Evolutionary conservation across 2,329 filamentous ascomycete genomes (phyloP).

Genomic region (Alternaria incomplexa): DNA sequence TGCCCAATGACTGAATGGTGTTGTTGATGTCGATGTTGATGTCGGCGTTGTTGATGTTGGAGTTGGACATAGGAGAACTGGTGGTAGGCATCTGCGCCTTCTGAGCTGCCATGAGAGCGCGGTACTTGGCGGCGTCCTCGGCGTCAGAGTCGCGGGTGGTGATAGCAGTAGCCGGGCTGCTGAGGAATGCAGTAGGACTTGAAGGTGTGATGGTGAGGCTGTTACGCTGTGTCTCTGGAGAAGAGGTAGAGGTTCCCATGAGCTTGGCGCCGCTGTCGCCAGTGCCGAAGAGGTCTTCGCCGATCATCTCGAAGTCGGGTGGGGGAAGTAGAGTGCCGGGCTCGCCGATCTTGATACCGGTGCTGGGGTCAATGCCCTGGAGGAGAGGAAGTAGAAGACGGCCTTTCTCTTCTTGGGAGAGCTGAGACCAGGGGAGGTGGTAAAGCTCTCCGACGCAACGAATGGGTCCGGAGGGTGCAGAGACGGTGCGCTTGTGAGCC

Average conservation of each 20-base stretch:
- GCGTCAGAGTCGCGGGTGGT: background rate
- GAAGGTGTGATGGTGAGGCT: background rate
- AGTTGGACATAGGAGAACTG: background rate
- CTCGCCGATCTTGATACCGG: background rate
- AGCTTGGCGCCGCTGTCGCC: background rate
- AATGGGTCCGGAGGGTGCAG: background rate
- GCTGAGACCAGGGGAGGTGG: conserved; percentile 9
- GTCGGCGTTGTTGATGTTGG: background rate
- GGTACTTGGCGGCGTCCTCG: background rate
- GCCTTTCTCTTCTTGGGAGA: conserved; percentile 21
- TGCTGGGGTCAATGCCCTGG: conserved; percentile 23
- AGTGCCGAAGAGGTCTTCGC: background rate
- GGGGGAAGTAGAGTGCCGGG: background rate
- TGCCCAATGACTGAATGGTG: background rate
- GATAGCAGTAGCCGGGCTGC: background rate
- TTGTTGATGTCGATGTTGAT: background rate
- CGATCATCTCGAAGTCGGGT: conserved; percentile 2
- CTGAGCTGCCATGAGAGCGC: background rate
- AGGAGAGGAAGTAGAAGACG: conserved; percentile 26
- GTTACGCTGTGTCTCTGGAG: background rate
- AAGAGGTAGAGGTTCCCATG: background rate
- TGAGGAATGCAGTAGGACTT: background rate
- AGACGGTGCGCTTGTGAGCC: background rate
- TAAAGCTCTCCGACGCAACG: conserved; percentile 12
- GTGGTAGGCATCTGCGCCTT: background rate